Evolutionary conservation across 805 yeast species (phyloP).

Genomic region (Yamadazyma tumulicola): DNA sequence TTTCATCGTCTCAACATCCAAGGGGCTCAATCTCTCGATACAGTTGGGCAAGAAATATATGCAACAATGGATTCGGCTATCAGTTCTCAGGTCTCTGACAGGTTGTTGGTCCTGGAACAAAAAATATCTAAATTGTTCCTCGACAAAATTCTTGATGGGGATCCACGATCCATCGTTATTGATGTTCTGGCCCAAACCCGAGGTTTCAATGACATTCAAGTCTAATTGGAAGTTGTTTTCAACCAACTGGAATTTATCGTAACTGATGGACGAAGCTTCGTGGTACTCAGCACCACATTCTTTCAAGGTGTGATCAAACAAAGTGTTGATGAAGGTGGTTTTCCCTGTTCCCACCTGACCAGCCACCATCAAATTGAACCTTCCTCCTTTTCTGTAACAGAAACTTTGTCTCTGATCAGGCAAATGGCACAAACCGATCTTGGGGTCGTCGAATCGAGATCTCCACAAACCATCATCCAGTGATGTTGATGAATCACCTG

Average conservation of each 20-base stretch:
- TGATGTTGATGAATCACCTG: too few relatives aligned
- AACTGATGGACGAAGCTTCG: slow-evolving; percentile 8
- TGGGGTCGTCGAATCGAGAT: not conserved
- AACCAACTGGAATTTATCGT: slow-evolving; percentile 46
- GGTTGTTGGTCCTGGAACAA: slow-evolving; percentile 63
- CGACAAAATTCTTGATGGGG: slow-evolving; percentile 63
- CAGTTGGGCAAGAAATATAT: slow-evolving; percentile 77
- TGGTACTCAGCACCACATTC: slow-evolving; percentile 15
- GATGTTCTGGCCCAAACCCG: slow-evolving; percentile 68
- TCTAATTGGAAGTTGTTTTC: slow-evolving; percentile 60
- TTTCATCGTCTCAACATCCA: slow-evolving; percentile 36
- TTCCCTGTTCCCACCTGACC: slow-evolving; percentile 51
- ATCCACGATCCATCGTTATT: slow-evolving; percentile 41
- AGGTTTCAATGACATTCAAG: slow-evolving; percentile 67
- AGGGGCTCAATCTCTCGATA: slow-evolving; percentile 43
- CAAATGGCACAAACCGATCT: slow-evolving; percentile 21
- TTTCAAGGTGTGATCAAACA: slow-evolving; percentile 45
- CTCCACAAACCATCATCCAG: too few relatives aligned
- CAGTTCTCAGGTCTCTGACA: slow-evolving; percentile 33
- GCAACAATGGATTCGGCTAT: slow-evolving; percentile 79
- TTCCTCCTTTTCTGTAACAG: slow-evolving; percentile 25
- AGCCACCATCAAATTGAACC: slow-evolving; percentile 37
- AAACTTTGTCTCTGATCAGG: slow-evolving; percentile 28
- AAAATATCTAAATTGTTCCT: slow-evolving; percentile 69
- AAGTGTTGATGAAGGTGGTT: slow-evolving; percentile 74